These are phyloP conservation scores for Ustilago trichophora DNA, from an alignment of 1,284 basidiomycete species.

Conservation along the genomic window DNA sequence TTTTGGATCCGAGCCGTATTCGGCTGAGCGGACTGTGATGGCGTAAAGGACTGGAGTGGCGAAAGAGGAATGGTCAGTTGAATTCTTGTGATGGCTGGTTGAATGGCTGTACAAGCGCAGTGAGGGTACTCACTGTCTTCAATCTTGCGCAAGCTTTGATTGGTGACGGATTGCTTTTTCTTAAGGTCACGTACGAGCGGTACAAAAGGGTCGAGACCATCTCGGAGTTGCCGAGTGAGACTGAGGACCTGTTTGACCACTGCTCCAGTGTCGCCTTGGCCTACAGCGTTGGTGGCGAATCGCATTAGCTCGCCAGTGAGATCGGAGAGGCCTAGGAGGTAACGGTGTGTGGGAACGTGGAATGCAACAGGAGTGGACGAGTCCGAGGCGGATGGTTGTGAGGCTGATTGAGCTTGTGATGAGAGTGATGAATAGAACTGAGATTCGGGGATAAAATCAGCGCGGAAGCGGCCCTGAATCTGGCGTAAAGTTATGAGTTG, in stretches of 20 bases:
- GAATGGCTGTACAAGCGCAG: too few relatives aligned
- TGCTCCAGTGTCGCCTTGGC: constrained; percentile 25
- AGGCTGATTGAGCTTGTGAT: background rate
- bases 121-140: constrained; percentile 78
- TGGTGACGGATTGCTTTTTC: constrained; percentile 88
- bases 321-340: constrained; percentile 90
- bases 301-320: constrained; percentile 98
- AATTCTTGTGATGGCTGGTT: too few relatives aligned
- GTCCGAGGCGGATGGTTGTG: background rate
- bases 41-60: constrained; percentile 47
- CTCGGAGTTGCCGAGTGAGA: constrained; percentile 46
- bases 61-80: background rate
- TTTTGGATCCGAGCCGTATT: constrained; percentile 44
- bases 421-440: constrained; percentile 6
- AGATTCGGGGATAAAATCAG: constrained; percentile 9
- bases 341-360: constrained; percentile 75
- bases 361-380: background rate
- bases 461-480: constrained; percentile 71
- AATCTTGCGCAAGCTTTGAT: constrained; percentile 87
- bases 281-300: constrained; percentile 73
- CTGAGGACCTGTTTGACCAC: constrained; percentile 48
- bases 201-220: constrained; percentile 78
- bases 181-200: constrained; percentile 77
- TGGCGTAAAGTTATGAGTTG: constrained; percentile 77
- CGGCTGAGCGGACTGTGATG: constrained; percentile 51